Evolutionary conservation across 1,284 basidiomycete species (phyloP).

Genomic region (Mrakiaceae sp.): DNA sequence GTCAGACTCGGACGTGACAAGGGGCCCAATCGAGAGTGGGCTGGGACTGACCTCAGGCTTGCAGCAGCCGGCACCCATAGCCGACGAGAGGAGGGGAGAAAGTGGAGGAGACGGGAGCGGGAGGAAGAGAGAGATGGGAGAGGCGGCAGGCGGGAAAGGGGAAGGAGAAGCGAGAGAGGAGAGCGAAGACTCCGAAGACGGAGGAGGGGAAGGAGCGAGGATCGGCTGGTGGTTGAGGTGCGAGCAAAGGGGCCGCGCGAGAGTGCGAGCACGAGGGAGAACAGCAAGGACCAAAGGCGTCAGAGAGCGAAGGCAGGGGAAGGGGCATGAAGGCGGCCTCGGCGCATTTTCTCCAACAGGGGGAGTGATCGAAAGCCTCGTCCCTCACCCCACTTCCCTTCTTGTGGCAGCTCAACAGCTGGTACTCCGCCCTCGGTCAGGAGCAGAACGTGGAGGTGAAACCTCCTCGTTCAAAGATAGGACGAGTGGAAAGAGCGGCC

Average conservation of each 20-base stretch:
- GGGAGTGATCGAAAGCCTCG: too few relatives aligned
- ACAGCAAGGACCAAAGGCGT: background rate
- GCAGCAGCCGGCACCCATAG: constrained; percentile 42
- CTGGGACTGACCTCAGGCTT: constrained; percentile 39
- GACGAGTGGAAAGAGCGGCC: too few relatives aligned
- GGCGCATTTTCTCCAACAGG: too few relatives aligned
- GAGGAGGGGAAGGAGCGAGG: background rate
- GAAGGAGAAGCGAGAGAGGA: background rate
- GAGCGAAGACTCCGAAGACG: background rate
- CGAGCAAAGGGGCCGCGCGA: background rate
- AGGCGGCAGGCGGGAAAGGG: background rate
- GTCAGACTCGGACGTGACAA: background rate
- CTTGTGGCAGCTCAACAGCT: too few relatives aligned
- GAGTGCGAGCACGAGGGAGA: background rate
- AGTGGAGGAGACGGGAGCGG: background rate
- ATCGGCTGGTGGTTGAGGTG: background rate
- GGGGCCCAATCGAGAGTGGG: background rate
- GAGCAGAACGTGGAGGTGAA: too few relatives aligned
- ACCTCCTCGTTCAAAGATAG: too few relatives aligned
- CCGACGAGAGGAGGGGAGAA: background rate
- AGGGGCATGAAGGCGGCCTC: too few relatives aligned
- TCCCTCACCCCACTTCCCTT: too few relatives aligned
- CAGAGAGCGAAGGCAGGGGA: background rate
- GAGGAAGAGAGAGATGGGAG: background rate
- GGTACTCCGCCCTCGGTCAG: too few relatives aligned